Evolutionary conservation across 768 basidiomycete species (phyloP).

Genomic region (Guyanaporus albipodus): DNA sequence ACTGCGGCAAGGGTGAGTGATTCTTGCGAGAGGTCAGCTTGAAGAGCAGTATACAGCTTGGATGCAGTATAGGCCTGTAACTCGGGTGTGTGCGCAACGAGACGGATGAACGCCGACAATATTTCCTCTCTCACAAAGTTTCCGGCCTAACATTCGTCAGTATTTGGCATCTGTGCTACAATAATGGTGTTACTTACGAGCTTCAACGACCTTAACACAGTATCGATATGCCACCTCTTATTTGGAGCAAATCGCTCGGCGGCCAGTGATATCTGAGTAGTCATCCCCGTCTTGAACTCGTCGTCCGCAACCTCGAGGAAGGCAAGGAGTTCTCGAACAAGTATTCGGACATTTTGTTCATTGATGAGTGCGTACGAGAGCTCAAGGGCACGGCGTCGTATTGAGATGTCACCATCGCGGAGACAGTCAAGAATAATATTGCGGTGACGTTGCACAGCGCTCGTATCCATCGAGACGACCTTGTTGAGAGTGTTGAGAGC

Average conservation of each 20-base stretch:
- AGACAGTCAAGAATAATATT: slow-evolving; percentile 99
- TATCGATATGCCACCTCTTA: slow-evolving; percentile 99
- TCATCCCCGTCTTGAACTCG: slow-evolving; percentile 98
- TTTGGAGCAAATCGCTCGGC: slow-evolving; percentile 97
- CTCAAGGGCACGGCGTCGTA: slow-evolving; percentile 93
- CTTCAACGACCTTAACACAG: slow-evolving; percentile 87
- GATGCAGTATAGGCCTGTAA: slow-evolving; percentile 94
- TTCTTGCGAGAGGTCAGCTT: slow-evolving; percentile 92
- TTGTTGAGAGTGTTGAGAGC: slow-evolving; percentile 98
- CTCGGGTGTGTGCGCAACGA: slow-evolving; percentile 96
- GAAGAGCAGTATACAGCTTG: slow-evolving; percentile 82
- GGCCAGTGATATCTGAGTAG: slow-evolving; percentile 93
- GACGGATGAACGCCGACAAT: slow-evolving; percentile 88
- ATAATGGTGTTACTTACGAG: slow-evolving; percentile 53
- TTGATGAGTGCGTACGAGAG: slow-evolving; percentile 97
- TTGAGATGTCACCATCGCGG: slow-evolving; percentile 98
- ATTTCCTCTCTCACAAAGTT: slow-evolving; percentile 98
- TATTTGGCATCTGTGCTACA: neutral
- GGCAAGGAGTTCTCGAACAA: slow-evolving; percentile 87
- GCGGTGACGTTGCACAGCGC: slow-evolving; percentile 95
- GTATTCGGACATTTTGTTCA: slow-evolving; percentile 87
- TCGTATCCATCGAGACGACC: slow-evolving; percentile 96
- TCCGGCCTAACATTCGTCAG: slow-evolving; percentile 62
- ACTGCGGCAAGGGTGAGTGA: slow-evolving; percentile 89
- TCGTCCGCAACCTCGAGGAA: slow-evolving; percentile 99